Percentiles rank a stretch among this genome's conserved stretches.
Conservation (phyloP, 306 rosid genomes). For the Datisca glomerata region DNA sequence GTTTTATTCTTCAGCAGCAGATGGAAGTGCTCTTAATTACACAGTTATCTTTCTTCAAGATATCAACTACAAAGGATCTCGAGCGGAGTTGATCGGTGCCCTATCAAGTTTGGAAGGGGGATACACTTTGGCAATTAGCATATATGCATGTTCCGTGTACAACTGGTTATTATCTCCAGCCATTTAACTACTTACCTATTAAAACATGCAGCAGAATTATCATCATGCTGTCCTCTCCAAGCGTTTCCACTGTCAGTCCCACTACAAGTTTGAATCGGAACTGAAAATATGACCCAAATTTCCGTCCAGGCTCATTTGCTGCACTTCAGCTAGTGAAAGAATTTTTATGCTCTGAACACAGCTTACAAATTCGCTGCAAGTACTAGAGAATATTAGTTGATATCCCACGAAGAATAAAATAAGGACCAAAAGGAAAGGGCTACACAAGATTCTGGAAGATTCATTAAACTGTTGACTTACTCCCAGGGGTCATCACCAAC, state of each 20-base stretch:
- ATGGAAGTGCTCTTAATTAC: too few species aligned
- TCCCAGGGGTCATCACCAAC: conserved; percentile 99
- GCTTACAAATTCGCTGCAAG: conserved; percentile 81
- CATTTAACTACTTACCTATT: too few species aligned
- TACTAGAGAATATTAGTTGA: not conserved
- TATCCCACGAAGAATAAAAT: not conserved
- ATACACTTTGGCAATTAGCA: too few species aligned
- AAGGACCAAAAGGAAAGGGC: not conserved
- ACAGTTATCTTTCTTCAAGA: too few species aligned
- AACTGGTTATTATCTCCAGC: too few species aligned
- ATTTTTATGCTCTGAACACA: conserved; percentile 98
- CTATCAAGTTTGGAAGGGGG: too few species aligned
- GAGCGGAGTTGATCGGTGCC: too few species aligned
- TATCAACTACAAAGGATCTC: too few species aligned
- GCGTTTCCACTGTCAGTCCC: conserved; percentile 95
- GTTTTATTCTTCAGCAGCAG: too few species aligned
- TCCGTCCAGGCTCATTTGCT: conserved; percentile 97
- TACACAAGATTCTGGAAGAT: not conserved
- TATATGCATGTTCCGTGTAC: too few species aligned
- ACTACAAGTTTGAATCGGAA: conserved; percentile 76
- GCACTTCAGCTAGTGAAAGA: conserved; percentile 84
- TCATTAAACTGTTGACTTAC: conserved; percentile 52
- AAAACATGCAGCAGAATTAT: conserved; percentile 86
- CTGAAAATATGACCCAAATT: conserved; percentile 70
- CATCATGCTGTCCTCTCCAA: conserved; percentile 91